Percentiles rank a stretch among this genome's conserved stretches.
Conservation (phyloP, 345 rosid species). For the Salix suchowensis region DNA sequence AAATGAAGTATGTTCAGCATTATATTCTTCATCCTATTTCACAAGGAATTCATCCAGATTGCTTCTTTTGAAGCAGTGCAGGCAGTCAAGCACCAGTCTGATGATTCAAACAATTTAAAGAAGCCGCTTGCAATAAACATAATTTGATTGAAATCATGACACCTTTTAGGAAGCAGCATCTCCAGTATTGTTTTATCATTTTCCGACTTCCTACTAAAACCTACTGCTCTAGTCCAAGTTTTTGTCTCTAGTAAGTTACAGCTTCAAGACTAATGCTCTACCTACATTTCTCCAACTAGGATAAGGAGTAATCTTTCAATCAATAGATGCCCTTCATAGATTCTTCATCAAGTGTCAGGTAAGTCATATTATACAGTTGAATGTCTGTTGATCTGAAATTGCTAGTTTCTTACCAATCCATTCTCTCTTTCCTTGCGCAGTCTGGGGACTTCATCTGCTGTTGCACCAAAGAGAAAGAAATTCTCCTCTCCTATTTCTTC, state of each 20-base stretch:
- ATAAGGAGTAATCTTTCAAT: neutral
- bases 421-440: constrained; percentile 82
- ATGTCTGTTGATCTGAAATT: neutral
- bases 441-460: constrained; percentile 75
- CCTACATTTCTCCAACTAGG: neutral
- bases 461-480: constrained; percentile 95
- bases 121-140: neutral
- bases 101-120: neutral
- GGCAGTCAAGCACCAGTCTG: neutral
- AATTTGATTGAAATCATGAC: neutral
- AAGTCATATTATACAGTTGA: neutral
- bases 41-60: neutral
- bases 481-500: constrained; percentile 83
- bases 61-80: too few species aligned
- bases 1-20: neutral
- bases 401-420: constrained; percentile 55
- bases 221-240: neutral
- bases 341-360: neutral
- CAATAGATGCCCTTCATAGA: neutral
- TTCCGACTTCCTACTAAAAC: neutral
- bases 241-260: neutral
- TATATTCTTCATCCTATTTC: too few species aligned
- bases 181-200: neutral
- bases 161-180: neutral
- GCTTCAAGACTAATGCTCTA: neutral